These are phyloP conservation scores for Xerocomellus amylosporus DNA, from an alignment of 768 basidiomycete genomes.

Conservation along the genomic window DNA sequence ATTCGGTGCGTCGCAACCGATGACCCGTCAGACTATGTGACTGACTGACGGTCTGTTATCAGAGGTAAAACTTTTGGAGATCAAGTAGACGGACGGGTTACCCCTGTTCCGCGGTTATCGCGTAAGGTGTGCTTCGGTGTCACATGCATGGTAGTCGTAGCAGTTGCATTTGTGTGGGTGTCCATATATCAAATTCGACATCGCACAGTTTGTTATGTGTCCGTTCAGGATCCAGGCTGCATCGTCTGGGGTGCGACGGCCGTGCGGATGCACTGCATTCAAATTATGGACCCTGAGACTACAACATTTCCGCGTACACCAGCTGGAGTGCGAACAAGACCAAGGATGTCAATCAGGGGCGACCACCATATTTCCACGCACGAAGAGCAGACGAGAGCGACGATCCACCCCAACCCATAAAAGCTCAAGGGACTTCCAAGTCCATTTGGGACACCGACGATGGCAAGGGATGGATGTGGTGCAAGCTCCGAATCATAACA, in stretches of 20 bases:
- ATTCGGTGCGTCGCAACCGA: conserved; percentile 58
- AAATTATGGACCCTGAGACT: conserved; percentile 27
- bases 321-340: conserved; percentile 1
- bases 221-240: conserved; percentile 21
- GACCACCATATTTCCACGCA: background rate
- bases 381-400: background rate
- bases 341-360: conserved; percentile 14
- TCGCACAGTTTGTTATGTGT: conserved; percentile 16
- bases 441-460: conserved; percentile 4
- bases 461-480: conserved; percentile 1
- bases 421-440: background rate
- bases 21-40: background rate
- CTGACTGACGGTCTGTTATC: conserved; percentile 16
- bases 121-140: conserved; percentile 7
- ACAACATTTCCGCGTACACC: conserved; percentile 10
- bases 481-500: conserved; percentile 5
- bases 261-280: conserved; percentile 25
- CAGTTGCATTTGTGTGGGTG: conserved; percentile 12
- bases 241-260: conserved; percentile 20
- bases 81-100: conserved; percentile 46
- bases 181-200: conserved; percentile 30
- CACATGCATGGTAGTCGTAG: conserved; percentile 22
- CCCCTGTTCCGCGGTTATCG: conserved; percentile 12
- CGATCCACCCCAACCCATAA: background rate
- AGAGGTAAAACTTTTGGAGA: conserved; percentile 73